These are phyloP conservation scores for Nakazawaea ishiwadae DNA, from an alignment of 805 yeast species.

Conservation along the genomic window DNA sequence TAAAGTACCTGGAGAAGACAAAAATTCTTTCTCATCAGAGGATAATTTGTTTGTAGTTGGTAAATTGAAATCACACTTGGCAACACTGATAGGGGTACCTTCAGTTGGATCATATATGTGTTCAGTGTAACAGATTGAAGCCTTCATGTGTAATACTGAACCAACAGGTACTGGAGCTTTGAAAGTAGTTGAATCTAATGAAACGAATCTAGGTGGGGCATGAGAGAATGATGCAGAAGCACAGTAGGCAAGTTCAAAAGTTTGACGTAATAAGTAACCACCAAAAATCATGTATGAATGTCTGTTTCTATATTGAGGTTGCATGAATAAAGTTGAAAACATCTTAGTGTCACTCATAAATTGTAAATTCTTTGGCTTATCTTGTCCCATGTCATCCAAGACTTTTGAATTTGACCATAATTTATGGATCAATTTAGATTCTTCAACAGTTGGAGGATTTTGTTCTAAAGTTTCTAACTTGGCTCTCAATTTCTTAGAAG, in stretches of 20 bases:
- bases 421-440: conserved; percentile 69
- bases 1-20: conserved; percentile 77
- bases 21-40: conserved; percentile 49
- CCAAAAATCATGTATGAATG: conserved; percentile 95
- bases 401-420: conserved; percentile 57
- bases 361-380: conserved; percentile 45
- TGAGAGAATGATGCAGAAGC: conserved; percentile 85
- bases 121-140: conserved; percentile 83
- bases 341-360: conserved; percentile 71
- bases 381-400: conserved; percentile 24
- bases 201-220: conserved; percentile 82
- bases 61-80: conserved; percentile 35
- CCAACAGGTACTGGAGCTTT: conserved; percentile 96
- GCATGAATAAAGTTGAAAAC: conserved; percentile 82
- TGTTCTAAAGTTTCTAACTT: conserved; percentile 52
- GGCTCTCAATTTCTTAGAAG: conserved; percentile 78
- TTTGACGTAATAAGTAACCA: conserved; percentile 87
- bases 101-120: conserved; percentile 47
- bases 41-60: conserved; percentile 56
- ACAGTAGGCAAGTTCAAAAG: conserved; percentile 91
- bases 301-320: conserved; percentile 93
- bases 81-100: conserved; percentile 19
- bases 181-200: conserved; percentile 87
- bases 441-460: conserved; percentile 75
- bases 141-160: conserved; percentile 75